Conservation (phyloP, 331 rosid genomes). For the Quercus lobata region DNA sequence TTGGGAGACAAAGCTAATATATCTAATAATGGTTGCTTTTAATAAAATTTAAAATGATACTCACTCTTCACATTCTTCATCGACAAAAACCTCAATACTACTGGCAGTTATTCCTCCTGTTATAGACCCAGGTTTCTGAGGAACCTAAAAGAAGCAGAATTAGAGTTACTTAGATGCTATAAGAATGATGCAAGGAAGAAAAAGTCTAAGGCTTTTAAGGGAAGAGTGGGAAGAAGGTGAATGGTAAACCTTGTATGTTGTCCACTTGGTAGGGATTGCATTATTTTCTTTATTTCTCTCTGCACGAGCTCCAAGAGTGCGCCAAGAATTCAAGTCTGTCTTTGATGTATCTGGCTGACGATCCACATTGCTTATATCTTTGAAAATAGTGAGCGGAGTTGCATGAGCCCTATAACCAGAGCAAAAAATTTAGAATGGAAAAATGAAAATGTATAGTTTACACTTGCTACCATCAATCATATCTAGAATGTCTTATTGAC, state of each 20-base stretch:
- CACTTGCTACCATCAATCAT: background rate
- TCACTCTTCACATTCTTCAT: constrained; percentile 77
- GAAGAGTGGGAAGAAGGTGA: background rate
- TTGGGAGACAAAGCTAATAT: background rate
- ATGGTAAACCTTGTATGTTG: constrained; percentile 54
- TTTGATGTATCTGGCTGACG: constrained; percentile 39
- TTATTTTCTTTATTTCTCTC: constrained; percentile 90
- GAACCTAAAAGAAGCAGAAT: constrained; percentile 52
- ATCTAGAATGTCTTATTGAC: background rate
- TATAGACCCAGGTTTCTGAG: constrained; percentile 55
- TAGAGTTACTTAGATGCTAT: background rate
- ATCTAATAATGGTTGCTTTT: background rate
- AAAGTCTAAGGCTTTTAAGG: background rate
- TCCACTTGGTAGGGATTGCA: constrained; percentile 78
- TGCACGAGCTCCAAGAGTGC: constrained; percentile 63
- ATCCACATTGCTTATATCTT: constrained; percentile 48
- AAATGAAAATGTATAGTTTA: background rate
- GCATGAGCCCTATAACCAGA: constrained; percentile 38
- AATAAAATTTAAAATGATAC: constrained; percentile 16
- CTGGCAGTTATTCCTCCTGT: constrained; percentile 38
- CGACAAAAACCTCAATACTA: constrained; percentile 75
- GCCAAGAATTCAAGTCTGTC: constrained; percentile 50
- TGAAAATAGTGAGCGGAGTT: constrained; percentile 56
- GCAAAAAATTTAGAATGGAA: background rate
- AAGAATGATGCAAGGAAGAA: background rate